Conservation (phyloP, 1,139 yeast species). For the Hemisphaericaspora xylofermentans region DNA sequence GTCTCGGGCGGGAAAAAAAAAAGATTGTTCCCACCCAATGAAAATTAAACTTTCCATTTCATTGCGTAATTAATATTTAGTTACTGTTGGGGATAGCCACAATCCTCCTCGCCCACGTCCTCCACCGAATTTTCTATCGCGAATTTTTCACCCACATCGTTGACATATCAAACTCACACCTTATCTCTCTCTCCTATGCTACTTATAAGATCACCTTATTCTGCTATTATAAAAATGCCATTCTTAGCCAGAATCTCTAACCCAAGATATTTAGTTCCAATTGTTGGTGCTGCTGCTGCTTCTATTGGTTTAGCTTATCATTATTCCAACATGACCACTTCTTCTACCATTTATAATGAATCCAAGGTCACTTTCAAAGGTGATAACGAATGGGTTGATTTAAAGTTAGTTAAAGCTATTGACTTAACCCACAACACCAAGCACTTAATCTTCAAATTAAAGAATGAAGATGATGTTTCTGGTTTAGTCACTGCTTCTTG, state of each 20-base stretch:
- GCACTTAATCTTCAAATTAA: constrained; percentile 70
- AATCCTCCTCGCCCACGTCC: too few species aligned
- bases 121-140: too few species aligned
- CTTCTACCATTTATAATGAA: constrained; percentile 40
- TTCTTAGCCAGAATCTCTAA: constrained; percentile 12
- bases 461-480: constrained; percentile 61
- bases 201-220: not conserved
- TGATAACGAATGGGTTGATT: constrained; percentile 77
- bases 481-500: constrained; percentile 85
- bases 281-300: constrained; percentile 47
- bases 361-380: constrained; percentile 60
- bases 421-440: constrained; percentile 65
- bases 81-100: too few species aligned
- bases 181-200: not conserved
- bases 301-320: constrained; percentile 53
- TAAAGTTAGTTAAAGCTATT: constrained; percentile 60
- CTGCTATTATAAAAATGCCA: not conserved
- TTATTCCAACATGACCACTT: constrained; percentile 27
- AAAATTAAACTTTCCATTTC: too few species aligned
- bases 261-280: constrained; percentile 33
- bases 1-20: not conserved
- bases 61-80: too few species aligned
- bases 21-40: too few species aligned
- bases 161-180: not conserved
- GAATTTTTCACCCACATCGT: too few species aligned